Evolutionary conservation across 306 rosid species (phyloP).

Genomic region (Vigna unguiculata): DNA sequence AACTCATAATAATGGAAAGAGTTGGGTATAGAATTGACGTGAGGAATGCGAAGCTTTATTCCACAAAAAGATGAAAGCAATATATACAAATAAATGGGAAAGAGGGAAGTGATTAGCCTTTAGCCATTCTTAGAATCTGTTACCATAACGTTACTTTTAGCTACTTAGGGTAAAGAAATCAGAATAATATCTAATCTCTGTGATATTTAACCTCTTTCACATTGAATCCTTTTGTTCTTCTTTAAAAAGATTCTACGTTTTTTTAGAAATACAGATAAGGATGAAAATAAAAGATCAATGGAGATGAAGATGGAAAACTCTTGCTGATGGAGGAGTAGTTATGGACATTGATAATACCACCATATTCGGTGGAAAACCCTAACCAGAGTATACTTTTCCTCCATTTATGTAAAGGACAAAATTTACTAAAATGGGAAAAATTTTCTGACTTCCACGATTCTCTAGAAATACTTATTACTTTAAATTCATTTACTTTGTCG

Average conservation of each 20-base stretch:
- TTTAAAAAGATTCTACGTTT: not conserved
- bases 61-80: conserved; percentile 44
- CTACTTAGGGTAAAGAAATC: conserved; percentile 29
- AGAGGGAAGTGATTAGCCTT: conserved; percentile 1
- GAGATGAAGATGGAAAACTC: not conserved
- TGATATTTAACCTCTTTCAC: conserved; percentile 3
- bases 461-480: not conserved
- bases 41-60: conserved; percentile 36
- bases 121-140: conserved; percentile 29
- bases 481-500: not conserved
- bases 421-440: conserved; percentile 18
- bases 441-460: not conserved
- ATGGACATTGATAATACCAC: conserved; percentile 15
- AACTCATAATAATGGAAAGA: conserved; percentile 32
- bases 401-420: conserved; percentile 18
- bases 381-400: not conserved
- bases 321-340: conserved; percentile 3
- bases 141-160: conserved; percentile 18
- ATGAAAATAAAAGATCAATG: not conserved
- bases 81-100: not conserved
- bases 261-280: not conserved
- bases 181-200: conserved; percentile 5
- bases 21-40: conserved; percentile 28
- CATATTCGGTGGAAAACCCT: conserved; percentile 32
- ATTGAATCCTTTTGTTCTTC: not conserved